Base-by-base conservation (phyloP, 108 stramenopile species). In the Skeletonema potamos region DNA sequence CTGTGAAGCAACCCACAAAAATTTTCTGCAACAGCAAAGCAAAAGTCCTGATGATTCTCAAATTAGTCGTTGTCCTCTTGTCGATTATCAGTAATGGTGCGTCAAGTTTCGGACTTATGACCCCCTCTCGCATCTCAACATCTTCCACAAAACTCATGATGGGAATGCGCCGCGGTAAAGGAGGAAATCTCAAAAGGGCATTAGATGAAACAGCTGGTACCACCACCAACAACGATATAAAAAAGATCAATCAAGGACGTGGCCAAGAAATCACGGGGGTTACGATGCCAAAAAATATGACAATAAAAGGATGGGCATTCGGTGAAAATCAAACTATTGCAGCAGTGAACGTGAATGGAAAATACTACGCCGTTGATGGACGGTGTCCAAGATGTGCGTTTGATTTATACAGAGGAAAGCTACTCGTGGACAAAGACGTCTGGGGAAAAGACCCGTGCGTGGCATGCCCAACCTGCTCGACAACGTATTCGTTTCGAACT, bases 231-330 rank as follows among this genome's bases (percentile, higher is more conserved):
- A 37, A 55, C 48, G 48, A 28, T 37, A 37, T 46, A 41, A 72
- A 63, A 22, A 66, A 24, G n/a, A 34, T 84, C 37, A 89, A 89
- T 64, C 66, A 76, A 34, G 89, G 92, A 6, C 79, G 69, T 62
- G 90, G 92, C 5, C 92, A 93, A 78, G 92, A 93, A 82, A 93
- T 93, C 43, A 93, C 90, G 4, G 92, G 92, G 20, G 92, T 93
- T 1, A 89, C 88, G 4, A 58, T 93, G 41, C 92, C 92, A 41
- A 81, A 84, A 20, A 32, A 82, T 61, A 65, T 65, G 27, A 77
- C 59, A 46, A 66, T 93, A 41, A 86, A 86, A 71, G 92, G 92
- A 27, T 93, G 92, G 92, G 92, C 88, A 64, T 93, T 93, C 76
- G 92, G 92, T 4, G 86, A 82, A 27, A 81, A 79, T 30, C 63